Evolutionary conservation across 2,329 filamentous ascomycete genomes (phyloP).

Genomic region (Nectriaceae sp.): DNA sequence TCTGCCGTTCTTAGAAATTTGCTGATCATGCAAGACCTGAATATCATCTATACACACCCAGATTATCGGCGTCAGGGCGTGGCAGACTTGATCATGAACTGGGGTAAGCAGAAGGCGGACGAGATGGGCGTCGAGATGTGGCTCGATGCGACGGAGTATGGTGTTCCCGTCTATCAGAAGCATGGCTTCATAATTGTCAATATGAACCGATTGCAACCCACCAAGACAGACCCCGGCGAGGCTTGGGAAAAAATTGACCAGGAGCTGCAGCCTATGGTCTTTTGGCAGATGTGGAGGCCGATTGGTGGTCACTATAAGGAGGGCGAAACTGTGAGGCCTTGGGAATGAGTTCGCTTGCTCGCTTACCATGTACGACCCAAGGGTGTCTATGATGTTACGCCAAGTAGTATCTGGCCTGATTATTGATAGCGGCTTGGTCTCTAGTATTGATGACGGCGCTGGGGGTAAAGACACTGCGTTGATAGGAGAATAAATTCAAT

Average conservation of each 20-base stretch:
- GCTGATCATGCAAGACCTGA: constrained; percentile 13
- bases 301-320: constrained; percentile 18
- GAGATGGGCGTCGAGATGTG: constrained; percentile 27
- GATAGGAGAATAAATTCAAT: too few relatives aligned
- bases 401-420: too few relatives aligned
- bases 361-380: too few relatives aligned
- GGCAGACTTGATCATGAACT: constrained; percentile 20
- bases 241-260: constrained; percentile 16
- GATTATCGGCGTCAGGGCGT: constrained; percentile 22
- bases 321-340: constrained; percentile 17
- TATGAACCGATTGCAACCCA: constrained; percentile 10
- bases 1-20: rapidly evolving
- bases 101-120: constrained; percentile 25
- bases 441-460: too few relatives aligned
- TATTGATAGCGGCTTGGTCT: too few relatives aligned
- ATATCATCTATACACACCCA: constrained; percentile 24
- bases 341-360: too few relatives aligned
- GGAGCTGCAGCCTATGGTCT: constrained; percentile 15
- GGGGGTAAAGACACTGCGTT: too few relatives aligned
- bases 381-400: too few relatives aligned
- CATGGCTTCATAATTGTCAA: constrained; percentile 22
- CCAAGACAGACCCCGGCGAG: constrained; percentile 12
- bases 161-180: constrained; percentile 22
- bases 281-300: constrained; percentile 26
- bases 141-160: constrained; percentile 23